Conservation (phyloP, 441 rosid genomes). For the Jatropha multifida region DNA sequence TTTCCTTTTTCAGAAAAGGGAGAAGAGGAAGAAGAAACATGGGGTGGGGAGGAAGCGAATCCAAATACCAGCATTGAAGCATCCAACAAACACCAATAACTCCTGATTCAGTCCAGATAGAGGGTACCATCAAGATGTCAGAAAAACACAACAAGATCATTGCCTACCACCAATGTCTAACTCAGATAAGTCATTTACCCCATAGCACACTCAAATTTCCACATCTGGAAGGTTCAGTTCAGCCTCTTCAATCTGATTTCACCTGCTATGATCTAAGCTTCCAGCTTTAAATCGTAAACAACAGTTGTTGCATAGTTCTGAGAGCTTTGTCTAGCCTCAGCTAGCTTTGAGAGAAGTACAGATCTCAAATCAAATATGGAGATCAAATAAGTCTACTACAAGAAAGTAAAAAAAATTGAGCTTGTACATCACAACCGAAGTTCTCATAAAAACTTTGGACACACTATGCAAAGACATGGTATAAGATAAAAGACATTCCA, state of each 20-base stretch:
- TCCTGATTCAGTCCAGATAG: background rate
- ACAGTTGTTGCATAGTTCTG: background rate
- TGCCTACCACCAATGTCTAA: background rate
- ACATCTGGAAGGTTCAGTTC: background rate
- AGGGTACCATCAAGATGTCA: background rate
- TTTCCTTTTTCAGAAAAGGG: background rate
- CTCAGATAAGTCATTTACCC: background rate
- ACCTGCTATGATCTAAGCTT: background rate
- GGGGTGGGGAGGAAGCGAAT: background rate
- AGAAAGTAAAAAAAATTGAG: background rate
- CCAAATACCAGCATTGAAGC: background rate
- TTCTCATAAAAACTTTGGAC: background rate
- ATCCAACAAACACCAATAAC: background rate
- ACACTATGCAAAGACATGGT: background rate
- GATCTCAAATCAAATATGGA: background rate
- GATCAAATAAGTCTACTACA: slow-evolving; percentile 4
- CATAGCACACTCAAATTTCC: background rate
- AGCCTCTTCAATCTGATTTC: background rate
- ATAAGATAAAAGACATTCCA: background rate
- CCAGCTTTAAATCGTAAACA: background rate
- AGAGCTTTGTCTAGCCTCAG: background rate
- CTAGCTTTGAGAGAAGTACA: background rate
- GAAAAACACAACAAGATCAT: slow-evolving; percentile 6
- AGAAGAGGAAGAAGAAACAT: background rate
- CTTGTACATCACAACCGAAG: background rate